These are phyloP conservation scores for Pascua sp. DNA, from an alignment of 1,284 basidiomycete genomes.

Conservation along the genomic window DNA sequence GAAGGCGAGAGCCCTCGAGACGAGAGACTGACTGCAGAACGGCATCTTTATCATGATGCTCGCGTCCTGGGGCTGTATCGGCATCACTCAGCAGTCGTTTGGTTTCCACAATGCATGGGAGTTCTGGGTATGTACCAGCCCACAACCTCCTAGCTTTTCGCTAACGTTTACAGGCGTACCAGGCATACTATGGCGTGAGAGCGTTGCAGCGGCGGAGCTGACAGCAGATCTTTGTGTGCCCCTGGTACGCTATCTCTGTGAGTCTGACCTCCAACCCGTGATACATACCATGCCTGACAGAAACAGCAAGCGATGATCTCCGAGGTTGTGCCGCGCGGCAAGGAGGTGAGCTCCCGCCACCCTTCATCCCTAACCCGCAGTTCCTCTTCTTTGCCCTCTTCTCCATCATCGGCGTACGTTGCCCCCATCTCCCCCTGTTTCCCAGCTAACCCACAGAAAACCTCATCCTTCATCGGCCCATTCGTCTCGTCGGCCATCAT, in stretches of 20 bases:
- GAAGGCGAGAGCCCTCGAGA: constrained; percentile 43
- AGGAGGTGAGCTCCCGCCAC: constrained; percentile 31
- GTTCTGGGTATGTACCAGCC: constrained; percentile 15
- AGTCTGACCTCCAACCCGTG: background rate
- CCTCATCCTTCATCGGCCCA: constrained; percentile 20
- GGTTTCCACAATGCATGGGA: constrained; percentile 27
- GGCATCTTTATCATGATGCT: constrained; percentile 41
- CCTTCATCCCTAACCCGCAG: background rate
- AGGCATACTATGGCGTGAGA: constrained; percentile 61
- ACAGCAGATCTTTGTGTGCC: constrained; percentile 14
- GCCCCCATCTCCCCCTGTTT: constrained; percentile 76
- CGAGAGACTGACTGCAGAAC: constrained; percentile 55
- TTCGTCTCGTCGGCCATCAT: constrained; percentile 28
- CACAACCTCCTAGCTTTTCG: too few species aligned
- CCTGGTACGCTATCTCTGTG: constrained; percentile 20
- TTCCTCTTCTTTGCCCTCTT: constrained; percentile 31
- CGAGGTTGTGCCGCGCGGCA: constrained; percentile 27
- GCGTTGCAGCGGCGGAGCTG: too few species aligned
- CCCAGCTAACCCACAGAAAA: constrained; percentile 55
- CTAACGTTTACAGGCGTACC: background rate
- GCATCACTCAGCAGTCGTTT: constrained; percentile 17
- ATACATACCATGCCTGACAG: background rate
- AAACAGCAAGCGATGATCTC: constrained; percentile 57
- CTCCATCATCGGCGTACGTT: constrained; percentile 51
- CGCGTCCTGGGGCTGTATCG: constrained; percentile 41